A percentile compares a stretch with the other conserved stretches of the same genome.
Evolutionary conservation across 208 protist species (phyloP).

Genomic region (Wallacemonas collosoma): DNA sequence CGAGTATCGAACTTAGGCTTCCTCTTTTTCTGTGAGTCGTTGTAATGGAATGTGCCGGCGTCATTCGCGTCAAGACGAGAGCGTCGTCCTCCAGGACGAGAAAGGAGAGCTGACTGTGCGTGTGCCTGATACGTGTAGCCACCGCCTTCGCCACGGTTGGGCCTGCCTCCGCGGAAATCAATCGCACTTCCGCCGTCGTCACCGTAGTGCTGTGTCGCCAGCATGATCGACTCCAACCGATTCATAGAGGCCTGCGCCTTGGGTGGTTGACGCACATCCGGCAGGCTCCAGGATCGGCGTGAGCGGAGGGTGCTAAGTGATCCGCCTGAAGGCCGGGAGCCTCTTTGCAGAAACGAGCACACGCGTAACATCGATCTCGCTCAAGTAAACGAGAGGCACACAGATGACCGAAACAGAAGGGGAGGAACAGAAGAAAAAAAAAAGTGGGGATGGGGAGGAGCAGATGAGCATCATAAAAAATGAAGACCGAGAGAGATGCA

Average conservation of each 20-base stretch:
- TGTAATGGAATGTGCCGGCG: slow-evolving; percentile 46
- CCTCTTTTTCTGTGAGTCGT: slow-evolving; percentile 1
- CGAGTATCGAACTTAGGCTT: slow-evolving; percentile 29
- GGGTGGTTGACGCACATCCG: slow-evolving; percentile 32
- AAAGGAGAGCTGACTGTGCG: slow-evolving; percentile 52
- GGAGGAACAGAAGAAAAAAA: slow-evolving; percentile 1
- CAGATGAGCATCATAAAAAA: not conserved
- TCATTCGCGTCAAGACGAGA: slow-evolving; percentile 35
- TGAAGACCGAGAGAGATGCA: slow-evolving; percentile 10
- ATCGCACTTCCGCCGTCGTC: slow-evolving; percentile 11
- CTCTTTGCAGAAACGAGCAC: not conserved
- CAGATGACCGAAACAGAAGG: not conserved
- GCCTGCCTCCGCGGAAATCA: slow-evolving; percentile 2
- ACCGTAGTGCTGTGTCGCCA: slow-evolving; percentile 14
- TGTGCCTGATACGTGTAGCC: slow-evolving; percentile 36
- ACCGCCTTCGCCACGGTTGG: slow-evolving; percentile 12
- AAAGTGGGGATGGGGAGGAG: slow-evolving; percentile 5
- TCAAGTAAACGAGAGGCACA: slow-evolving; percentile 3
- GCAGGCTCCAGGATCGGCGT: slow-evolving; percentile 33
- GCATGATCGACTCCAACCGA: slow-evolving; percentile 12
- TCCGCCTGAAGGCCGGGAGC: slow-evolving; percentile 11
- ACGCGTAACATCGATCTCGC: not conserved
- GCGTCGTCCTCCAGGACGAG: slow-evolving; percentile 47
- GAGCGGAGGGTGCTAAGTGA: slow-evolving; percentile 9
- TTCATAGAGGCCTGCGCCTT: slow-evolving; percentile 14